These are phyloP conservation scores for Smithsoniella earleae DNA, from an alignment of 163 green algal genomes.

Conservation along the genomic window DNA sequence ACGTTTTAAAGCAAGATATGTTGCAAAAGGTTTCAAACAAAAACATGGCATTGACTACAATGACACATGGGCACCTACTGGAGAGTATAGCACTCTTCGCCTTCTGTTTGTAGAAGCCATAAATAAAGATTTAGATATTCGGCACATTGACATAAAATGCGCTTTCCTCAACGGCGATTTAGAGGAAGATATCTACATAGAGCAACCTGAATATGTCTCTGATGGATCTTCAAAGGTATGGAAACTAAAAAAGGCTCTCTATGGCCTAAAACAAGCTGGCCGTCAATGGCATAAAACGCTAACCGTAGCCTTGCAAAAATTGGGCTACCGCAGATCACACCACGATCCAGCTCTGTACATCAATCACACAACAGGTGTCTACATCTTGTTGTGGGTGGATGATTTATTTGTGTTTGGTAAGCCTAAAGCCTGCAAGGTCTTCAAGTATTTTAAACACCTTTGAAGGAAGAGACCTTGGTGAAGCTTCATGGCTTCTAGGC, in stretches of 20 bases:
- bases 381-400: neutral
- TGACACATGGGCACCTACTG: neutral
- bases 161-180: constrained; percentile 46
- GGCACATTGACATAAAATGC: constrained; percentile 46
- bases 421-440: neutral
- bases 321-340: neutral
- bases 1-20: neutral
- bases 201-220: constrained; percentile 36
- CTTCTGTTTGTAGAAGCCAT: constrained; percentile 27
- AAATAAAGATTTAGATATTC: constrained; percentile 31
- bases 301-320: neutral
- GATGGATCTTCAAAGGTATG: neutral
- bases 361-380: neutral
- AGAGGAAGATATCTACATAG: constrained; percentile 38
- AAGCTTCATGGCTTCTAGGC: neutral
- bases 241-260: neutral
- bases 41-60: neutral
- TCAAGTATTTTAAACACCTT: neutral
- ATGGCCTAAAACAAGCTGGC: neutral
- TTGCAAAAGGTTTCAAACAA: neutral
- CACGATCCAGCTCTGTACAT: neutral
- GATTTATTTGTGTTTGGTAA: neutral
- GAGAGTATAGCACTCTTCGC: constrained; percentile 32
- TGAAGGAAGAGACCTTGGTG: neutral
- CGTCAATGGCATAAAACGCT: neutral